Percentiles rank a stretch among this genome's conserved stretches.
phyloP scores from a whole-genome alignment of 2,329 filamentous ascomycete species.

The Dothideomycetes sp. region DNA sequence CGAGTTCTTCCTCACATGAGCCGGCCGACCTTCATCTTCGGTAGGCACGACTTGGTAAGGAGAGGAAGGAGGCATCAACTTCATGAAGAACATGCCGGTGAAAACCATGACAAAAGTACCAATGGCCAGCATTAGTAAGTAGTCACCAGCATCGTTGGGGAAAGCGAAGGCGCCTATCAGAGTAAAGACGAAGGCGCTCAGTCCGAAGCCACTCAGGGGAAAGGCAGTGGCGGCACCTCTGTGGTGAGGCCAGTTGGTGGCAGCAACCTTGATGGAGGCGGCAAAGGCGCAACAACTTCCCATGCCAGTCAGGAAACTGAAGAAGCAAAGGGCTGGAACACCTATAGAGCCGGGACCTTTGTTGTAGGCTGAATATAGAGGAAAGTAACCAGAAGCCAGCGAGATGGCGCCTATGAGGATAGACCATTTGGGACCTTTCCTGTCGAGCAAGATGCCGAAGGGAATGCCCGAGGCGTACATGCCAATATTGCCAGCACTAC shows the following conservation, averaged over 20 bases:
- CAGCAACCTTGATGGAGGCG: constrained; percentile 73
- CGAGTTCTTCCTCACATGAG: constrained; percentile 34
- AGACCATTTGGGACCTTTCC: constrained; percentile 67
- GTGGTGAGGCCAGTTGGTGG: constrained; percentile 83
- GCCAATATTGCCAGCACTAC: constrained; percentile 71
- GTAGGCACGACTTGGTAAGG: constrained; percentile 49
- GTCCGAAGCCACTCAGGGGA: constrained; percentile 81
- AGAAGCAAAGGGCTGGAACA: constrained; percentile 61
- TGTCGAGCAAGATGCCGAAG: constrained; percentile 78
- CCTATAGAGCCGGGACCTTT: constrained; percentile 51
- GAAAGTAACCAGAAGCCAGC: constrained; percentile 74
- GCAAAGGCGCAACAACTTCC: constrained; percentile 89
- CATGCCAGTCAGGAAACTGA: constrained; percentile 74
- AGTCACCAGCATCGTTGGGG: constrained; percentile 71
- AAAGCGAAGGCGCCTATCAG: constrained; percentile 67
- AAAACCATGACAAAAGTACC: constrained; percentile 72
- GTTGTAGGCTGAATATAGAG: constrained; percentile 70
- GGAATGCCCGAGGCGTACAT: constrained; percentile 92
- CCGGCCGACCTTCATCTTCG: constrained; percentile 36
- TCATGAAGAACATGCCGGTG: constrained; percentile 74
- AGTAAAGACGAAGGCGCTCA: constrained; percentile 96
- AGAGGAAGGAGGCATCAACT: constrained; percentile 54
- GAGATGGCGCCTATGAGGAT: constrained; percentile 65
- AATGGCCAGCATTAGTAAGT: constrained; percentile 69
- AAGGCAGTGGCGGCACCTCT: constrained; percentile 91